Evolutionary conservation across 2,329 filamentous ascomycete species (phyloP).

Genomic region (Xylaria sp.): DNA sequence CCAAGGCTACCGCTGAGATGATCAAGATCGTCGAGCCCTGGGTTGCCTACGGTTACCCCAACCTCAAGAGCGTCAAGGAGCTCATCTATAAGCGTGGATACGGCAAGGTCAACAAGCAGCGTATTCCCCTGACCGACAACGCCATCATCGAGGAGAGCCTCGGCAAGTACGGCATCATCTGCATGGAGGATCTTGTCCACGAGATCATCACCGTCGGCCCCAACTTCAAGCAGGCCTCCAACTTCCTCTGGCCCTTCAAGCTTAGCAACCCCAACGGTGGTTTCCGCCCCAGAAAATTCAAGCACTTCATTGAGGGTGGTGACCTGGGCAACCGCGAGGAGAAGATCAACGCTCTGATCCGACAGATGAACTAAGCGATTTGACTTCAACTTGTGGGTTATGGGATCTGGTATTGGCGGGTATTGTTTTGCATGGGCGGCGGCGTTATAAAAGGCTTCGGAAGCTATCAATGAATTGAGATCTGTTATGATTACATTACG

Average conservation of each 20-base stretch:
- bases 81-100: conserved; percentile 99
- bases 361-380: conserved; percentile 91
- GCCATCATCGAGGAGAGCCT: conserved; percentile 95
- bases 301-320: conserved; percentile 98
- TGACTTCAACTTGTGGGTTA: conserved; percentile 40
- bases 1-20: conserved; percentile 98
- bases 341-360: conserved; percentile 94
- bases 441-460: conserved; percentile 50
- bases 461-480: conserved; percentile 51
- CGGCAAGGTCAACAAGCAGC: conserved; percentile 99
- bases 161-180: conserved; percentile 98
- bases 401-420: conserved; percentile 48
- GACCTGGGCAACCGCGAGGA: conserved; percentile 99
- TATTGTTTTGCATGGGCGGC: conserved; percentile 50
- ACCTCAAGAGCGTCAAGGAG: conserved; percentile 98
- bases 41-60: conserved; percentile 99
- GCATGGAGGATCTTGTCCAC: conserved; percentile 98
- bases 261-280: conserved; percentile 97
- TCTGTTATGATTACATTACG: conserved; percentile 49
- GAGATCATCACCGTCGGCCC: conserved; percentile 98
- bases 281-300: conserved; percentile 97
- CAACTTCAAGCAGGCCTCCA: conserved; percentile 99
- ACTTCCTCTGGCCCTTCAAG: conserved; percentile 99
- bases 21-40: conserved; percentile 98
- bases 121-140: conserved; percentile 96